phyloP scores from a whole-genome alignment of 2,329 filamentous ascomycete species.

The Colletotrichum sublineola region DNA sequence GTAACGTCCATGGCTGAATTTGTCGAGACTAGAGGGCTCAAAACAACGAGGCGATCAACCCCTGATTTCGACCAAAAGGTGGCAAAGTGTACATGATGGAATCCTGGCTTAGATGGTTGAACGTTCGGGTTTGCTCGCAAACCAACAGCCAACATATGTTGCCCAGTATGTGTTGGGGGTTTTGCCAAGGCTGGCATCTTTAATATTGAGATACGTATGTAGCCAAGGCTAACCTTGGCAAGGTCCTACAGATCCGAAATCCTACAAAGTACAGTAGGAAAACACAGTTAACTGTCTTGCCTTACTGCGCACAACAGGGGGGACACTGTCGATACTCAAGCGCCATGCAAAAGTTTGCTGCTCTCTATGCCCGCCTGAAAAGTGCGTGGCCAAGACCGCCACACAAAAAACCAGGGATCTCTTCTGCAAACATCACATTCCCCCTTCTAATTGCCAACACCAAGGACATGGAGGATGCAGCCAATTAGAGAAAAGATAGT shows the following conservation, averaged over 20 bases:
- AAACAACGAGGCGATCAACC: no score
- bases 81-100: no score
- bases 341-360: background rate
- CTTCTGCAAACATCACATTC: background rate
- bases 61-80: background rate
- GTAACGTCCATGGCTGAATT: background rate
- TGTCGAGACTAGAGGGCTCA: background rate
- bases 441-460: background rate
- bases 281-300: no score
- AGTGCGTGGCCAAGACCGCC: background rate
- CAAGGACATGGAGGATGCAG: no score
- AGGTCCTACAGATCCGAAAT: background rate
- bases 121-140: background rate
- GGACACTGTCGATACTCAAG: no score
- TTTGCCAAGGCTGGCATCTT: background rate
- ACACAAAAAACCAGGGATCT: fast-evolving
- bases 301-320: no score
- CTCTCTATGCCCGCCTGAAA: background rate
- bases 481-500: no score
- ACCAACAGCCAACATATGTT: background rate
- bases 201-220: background rate
- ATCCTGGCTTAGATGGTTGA: background rate
- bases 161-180: background rate
- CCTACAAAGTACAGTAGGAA: background rate
- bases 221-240: background rate